Base-by-base conservation (phyloP, 2,329 filamentous ascomycete genomes). In the Microsporum canis region DNA sequence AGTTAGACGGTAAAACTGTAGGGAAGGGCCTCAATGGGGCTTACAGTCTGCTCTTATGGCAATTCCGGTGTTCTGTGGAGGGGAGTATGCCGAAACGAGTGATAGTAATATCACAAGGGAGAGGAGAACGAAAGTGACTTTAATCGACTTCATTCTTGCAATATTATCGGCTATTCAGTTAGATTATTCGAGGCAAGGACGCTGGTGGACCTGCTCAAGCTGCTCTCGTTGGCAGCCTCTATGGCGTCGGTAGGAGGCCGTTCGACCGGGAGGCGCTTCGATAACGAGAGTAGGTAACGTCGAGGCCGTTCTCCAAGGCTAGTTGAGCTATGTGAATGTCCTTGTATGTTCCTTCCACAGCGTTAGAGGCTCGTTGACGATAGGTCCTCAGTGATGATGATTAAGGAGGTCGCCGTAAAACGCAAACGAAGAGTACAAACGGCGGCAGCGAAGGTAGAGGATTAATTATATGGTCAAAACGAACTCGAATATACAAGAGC, bases 141-240 rank as follows among this genome's bases (percentile, higher is more conserved):
- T 63, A 41, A 69, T 61, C 47, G 66, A 68, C 62, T 71, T 72
- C 73, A 76, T 76, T 43, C 57, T 61, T 69, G 68, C 62, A 31
- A 39, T 33, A 31, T 61, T 55, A 53, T 60, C 33, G 47, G 41
- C 39, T 41, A 41, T 38, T 23, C 14, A 51, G 27, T 33, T 17
- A 8, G 27, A 17, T 27, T 53, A 31, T 43, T 34, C 49, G 27
- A 53, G 10, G 12, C 12, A 34, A n/a, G 49, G 27, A 6, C 12
- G 5, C 31, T 33, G 27, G 49, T 53, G 29, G 12, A 53, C 3
- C 31, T 53, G 23, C 27, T 31, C 39, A 12, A 8, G 8, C 27
- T 53, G 49, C 31, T 27, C n/a, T 31, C 1, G 49, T 53, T 33
- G 31, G 31, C 27, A 34, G 31, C 31, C 39, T 43, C 14, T 43